Base-by-base conservation (phyloP, 495 filamentous ascomycete species). In the Clohesyomyces aquaticus region DNA sequence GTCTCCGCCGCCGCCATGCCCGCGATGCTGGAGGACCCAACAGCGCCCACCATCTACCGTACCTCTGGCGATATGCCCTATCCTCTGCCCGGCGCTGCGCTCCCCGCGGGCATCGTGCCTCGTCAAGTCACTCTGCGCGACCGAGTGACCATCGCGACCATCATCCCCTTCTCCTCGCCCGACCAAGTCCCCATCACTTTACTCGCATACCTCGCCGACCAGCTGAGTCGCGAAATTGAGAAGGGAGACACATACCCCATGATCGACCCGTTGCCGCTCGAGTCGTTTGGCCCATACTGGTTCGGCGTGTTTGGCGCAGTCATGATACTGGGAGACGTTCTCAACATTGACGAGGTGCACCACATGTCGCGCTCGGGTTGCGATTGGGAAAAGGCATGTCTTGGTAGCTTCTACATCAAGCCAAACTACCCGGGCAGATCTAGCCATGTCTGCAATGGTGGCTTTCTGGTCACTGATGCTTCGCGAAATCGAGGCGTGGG, bases 231-330 rank as follows among this genome's bases (percentile, higher is more conserved):
- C 73, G 94, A 98, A 75, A 96, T 98, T 66, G 91, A 96, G 72
- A 89, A 90, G 72, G 94, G 94, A 32, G 92, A 98, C 73, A 97
- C 95, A 1, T 98, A 96, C 78, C 93, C 94, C 43, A 93, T 97
- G 87, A 84, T 90, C 60, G 87, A 91, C 25, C 80, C 87, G 12
- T 85, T 98, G 77, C 77, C 88, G 4, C 75, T 89, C 21, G 83
- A 86, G 1, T 85, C 86, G 42, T 98, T 98, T 64, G 86, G 86
- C 12, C 80, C 85, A 27, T 98, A 96, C 73, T 98, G 94, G 94
- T 95, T 98, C 73, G 90, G 91, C 63, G 95, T 92, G 68, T 97
- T 98, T 68, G 93, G 83, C 48, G 93, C 91, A 9, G 84, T 98
- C 63, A 97, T 98, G 93, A 78, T 98, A 1, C 81, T 96, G 14